Conservation (phyloP, 2,329 filamentous ascomycete species). For the Aspergillus udagawae region DNA sequence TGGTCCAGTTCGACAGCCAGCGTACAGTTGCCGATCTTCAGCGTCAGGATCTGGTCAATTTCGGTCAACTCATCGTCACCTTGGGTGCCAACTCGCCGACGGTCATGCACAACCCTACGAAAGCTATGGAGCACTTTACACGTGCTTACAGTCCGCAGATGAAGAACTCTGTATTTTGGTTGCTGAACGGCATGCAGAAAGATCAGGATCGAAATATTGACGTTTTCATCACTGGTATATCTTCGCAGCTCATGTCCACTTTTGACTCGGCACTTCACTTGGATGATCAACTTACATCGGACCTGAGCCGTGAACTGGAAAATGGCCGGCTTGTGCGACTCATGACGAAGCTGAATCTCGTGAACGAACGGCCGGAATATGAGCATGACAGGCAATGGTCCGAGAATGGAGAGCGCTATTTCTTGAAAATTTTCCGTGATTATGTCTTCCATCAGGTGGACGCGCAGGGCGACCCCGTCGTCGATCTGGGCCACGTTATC, state of each 20-base stretch:
- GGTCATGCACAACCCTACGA: constrained; percentile 59
- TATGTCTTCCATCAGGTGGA: constrained; percentile 98
- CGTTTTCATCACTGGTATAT: constrained; percentile 72
- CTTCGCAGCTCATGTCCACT: constrained; percentile 68
- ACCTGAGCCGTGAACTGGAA: constrained; percentile 77
- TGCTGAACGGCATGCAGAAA: constrained; percentile 63
- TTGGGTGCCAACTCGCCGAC: constrained; percentile 67
- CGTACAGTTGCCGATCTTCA: constrained; percentile 72
- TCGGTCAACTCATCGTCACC: constrained; percentile 79
- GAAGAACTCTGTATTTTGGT: constrained; percentile 75
- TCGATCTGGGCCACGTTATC: constrained; percentile 85
- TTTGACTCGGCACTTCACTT: constrained; percentile 77
- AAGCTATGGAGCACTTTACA: constrained; percentile 70
- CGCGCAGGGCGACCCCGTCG: constrained; percentile 71
- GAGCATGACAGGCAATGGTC: constrained; percentile 77
- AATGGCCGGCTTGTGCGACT: constrained; percentile 82
- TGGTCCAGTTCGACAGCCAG: constrained; percentile 73
- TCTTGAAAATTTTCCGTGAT: constrained; percentile 90
- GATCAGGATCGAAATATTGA: constrained; percentile 68
- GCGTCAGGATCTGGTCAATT: constrained; percentile 78
- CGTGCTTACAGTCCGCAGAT: constrained; percentile 74
- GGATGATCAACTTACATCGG: constrained; percentile 68
- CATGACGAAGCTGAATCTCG: constrained; percentile 74
- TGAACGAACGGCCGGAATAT: constrained; percentile 87
- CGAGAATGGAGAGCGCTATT: constrained; percentile 87